A percentile compares a stretch with the other conserved stretches of the same genome.
Conservation (phyloP, 2,329 filamentous ascomycete species). For the Geosmithia putterillii region DNA sequence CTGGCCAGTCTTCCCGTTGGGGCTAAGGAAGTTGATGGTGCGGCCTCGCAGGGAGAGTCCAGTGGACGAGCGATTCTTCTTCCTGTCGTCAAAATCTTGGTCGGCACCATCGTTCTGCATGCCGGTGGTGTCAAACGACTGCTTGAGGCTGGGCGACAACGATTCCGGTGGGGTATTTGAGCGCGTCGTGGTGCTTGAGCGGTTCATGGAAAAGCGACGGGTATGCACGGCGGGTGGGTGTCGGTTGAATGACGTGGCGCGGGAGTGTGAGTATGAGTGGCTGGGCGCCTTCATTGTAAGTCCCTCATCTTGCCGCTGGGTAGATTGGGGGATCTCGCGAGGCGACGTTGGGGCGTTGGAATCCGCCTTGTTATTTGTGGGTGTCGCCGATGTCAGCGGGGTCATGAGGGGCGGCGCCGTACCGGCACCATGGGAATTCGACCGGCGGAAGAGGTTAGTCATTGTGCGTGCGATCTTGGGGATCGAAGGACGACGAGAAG, state of each 20-base stretch:
- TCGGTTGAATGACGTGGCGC: not conserved
- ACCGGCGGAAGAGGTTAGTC: conserved; percentile 34
- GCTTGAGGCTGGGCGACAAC: conserved; percentile 25
- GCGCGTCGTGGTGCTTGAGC: conserved; percentile 30
- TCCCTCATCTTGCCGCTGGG: not conserved
- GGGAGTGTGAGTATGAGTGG: not conserved
- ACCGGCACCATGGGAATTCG: conserved; percentile 13
- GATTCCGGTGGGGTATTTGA: conserved; percentile 40
- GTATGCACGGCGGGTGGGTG: conserved; percentile 11
- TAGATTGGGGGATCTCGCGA: not conserved
- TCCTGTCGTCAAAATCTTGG: conserved; percentile 27
- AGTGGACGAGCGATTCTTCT: conserved; percentile 38
- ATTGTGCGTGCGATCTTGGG: conserved; percentile 34
- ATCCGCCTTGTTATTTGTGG: not conserved
- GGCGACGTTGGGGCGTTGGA: not conserved
- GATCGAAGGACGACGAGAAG: not conserved
- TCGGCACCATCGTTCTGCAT: conserved; percentile 13
- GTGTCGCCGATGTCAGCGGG: not conserved
- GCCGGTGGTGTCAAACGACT: conserved; percentile 1
- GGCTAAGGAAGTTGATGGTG: conserved; percentile 32
- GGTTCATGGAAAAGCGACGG: conserved; percentile 33
- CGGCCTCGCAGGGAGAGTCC: conserved; percentile 35
- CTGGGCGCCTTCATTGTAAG: conserved; percentile 8
- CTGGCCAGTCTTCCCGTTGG: conserved; percentile 10
- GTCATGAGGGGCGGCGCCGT: not conserved